Evolutionary conservation across 208 protist genomes (phyloP), one percentile per base, ranked within the genome.

Genomic region (Trypanosomatidae sp.): DNA sequence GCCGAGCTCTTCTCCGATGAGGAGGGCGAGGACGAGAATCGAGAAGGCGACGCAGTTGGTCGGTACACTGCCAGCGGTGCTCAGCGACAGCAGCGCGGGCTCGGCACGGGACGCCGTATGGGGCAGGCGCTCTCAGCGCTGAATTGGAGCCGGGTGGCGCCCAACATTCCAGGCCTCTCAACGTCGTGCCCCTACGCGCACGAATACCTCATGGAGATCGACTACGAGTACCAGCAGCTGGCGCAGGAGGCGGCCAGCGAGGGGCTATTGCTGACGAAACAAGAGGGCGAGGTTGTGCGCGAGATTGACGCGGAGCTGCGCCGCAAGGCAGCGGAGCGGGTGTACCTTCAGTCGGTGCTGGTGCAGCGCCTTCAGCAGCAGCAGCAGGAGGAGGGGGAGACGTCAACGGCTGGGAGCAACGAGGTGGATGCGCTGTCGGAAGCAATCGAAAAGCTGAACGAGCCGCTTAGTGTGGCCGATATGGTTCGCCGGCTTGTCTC

Each of bases 191-290:
- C 87, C 33, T 74, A 77, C 73, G 80, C 86, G 9, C 22, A 73
- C 13, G 77, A 77, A 0, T 91, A 85, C 69, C 62, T 95, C 33
- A 76, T 83, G 39, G 78, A 91, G 75, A 91, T 92, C 44, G 72
- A 75, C 55, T 79, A 91, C 71, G 55, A 85, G 72, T 91, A 91
- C 62, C 72, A 78, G 41, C 70, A 69, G 39, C 65, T 82, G n/a
- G 62, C 77, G 5, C 62, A 73, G 33, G 86, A 89, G 50, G 90
- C 86, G 19, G 39, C 43, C 33, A 74, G 46, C 28, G 69, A 69
- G 10, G 84, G 79, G 33, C 70, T 80, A 62, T 66, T 91, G 62
- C 66, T 95, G 13, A 81, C 80, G 65, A 49, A 83, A 41, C 74
- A 85, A 60, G 83, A 90, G 71, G 69, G 53, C 5, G 84, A 88